Conservation (phyloP, 345 rosid genomes). For the Euphorbia peplus region DNA sequence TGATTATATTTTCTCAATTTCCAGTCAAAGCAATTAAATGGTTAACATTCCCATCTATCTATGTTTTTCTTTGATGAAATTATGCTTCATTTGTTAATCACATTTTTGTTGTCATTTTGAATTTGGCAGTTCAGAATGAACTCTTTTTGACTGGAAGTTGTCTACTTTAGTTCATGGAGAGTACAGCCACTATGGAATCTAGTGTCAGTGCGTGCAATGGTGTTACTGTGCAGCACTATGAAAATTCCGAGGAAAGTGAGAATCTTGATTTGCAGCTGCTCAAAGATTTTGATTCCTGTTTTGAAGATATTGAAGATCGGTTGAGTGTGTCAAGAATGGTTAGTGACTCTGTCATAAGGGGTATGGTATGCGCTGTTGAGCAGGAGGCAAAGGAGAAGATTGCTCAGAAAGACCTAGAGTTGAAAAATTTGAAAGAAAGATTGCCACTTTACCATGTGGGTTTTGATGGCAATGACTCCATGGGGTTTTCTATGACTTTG, state of each 20-base stretch:
- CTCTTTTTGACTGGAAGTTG: background rate
- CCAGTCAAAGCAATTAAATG: background rate
- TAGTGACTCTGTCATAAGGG: conserved; percentile 68
- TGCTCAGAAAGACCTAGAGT: conserved; percentile 57
- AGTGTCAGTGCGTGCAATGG: conserved; percentile 12
- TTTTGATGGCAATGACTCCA: conserved; percentile 29
- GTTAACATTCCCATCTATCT: too few species aligned
- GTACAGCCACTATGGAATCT: conserved; percentile 28
- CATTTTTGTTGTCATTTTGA: background rate
- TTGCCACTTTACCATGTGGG: conserved; percentile 29
- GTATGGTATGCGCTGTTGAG: conserved; percentile 46
- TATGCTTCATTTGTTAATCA: conserved; percentile 1
- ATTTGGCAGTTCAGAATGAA: background rate
- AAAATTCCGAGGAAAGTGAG: conserved; percentile 41
- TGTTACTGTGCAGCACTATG: conserved; percentile 6
- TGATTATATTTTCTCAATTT: background rate
- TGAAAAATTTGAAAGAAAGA: conserved; percentile 47
- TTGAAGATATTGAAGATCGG: conserved; percentile 53
- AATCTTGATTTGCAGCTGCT: conserved; percentile 42
- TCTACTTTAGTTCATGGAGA: conserved; percentile 19
- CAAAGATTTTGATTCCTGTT: conserved; percentile 57
- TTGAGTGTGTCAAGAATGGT: conserved; percentile 74
- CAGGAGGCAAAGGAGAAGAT: conserved; percentile 65
- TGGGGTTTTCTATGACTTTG: conserved; percentile 14
- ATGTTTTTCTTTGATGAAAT: too few species aligned